phyloP scores from a whole-genome alignment of 192 early-diverging fungal species.

The Podila horticola region DNA sequence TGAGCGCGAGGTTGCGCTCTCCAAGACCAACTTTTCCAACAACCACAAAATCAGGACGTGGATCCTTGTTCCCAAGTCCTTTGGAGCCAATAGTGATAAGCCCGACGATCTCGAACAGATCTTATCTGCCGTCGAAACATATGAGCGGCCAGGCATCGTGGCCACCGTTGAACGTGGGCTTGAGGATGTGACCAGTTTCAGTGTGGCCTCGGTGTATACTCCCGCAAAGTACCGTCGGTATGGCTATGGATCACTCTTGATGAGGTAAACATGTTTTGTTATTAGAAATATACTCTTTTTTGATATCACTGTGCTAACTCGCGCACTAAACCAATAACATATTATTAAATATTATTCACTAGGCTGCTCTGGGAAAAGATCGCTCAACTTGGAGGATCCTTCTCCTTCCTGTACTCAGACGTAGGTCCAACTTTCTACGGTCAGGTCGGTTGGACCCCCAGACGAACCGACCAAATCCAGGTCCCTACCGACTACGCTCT shows the following conservation, averaged over 20 bases:
- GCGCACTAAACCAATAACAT: too few species aligned
- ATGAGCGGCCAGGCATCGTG: constrained; percentile 35
- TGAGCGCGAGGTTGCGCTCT: constrained; percentile 26
- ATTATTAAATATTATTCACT: neutral
- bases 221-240: constrained; percentile 32
- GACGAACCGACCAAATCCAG: constrained; percentile 22
- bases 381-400: constrained; percentile 1
- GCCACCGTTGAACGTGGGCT: constrained; percentile 5
- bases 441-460: constrained; percentile 33
- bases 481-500: constrained; percentile 7
- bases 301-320: neutral
- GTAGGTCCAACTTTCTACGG: constrained; percentile 31
- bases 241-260: constrained; percentile 36
- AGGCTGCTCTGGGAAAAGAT: constrained; percentile 44
- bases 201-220: constrained; percentile 33
- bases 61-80: constrained; percentile 32
- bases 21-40: constrained; percentile 25
- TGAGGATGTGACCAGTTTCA: constrained; percentile 24
- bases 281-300: neutral
- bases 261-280: constrained; percentile 14
- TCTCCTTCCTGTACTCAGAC: constrained; percentile 46
- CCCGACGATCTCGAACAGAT: constrained; percentile 21
- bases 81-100: constrained; percentile 5
- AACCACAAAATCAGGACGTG: constrained; percentile 19
- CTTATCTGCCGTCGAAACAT: constrained; percentile 31